phyloP scores from a whole-genome alignment of 2,329 filamentous ascomycete species.

The Verticillium nonalfalfae region DNA sequence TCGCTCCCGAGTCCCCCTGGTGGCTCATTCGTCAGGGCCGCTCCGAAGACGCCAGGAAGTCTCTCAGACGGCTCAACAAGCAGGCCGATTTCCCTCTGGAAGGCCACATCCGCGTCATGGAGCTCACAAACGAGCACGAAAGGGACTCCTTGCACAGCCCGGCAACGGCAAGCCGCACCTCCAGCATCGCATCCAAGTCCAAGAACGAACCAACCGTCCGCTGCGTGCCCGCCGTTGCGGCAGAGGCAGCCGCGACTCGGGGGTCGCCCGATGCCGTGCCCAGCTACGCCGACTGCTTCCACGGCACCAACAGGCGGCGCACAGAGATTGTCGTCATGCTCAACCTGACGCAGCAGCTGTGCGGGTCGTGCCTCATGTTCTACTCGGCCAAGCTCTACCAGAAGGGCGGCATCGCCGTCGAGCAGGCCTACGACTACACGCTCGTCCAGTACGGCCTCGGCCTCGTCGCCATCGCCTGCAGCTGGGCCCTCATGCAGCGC shows the following conservation, averaged over 20 bases:
- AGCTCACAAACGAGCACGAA: slow-evolving; percentile 28
- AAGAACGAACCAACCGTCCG: not conserved
- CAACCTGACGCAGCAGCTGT: slow-evolving; percentile 47
- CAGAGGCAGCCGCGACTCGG: not conserved
- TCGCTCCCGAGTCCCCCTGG: slow-evolving; percentile 32
- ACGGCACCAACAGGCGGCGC: slow-evolving; percentile 22
- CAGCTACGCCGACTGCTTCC: slow-evolving; percentile 26
- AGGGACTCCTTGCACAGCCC: slow-evolving; percentile 8
- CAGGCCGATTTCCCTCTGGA: slow-evolving; percentile 21
- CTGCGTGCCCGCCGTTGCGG: not conserved
- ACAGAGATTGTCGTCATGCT: slow-evolving; percentile 37
- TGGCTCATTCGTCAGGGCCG: slow-evolving; percentile 26
- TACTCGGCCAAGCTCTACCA: slow-evolving; percentile 46
- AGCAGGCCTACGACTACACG: slow-evolving; percentile 36
- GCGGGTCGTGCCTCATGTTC: slow-evolving; percentile 44
- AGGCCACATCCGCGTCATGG: slow-evolving; percentile 27
- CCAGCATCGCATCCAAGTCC: not conserved
- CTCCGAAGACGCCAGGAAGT: slow-evolving; percentile 19
- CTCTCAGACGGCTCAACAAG: slow-evolving; percentile 19
- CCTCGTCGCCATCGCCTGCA: slow-evolving; percentile 33
- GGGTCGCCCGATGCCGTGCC: slow-evolving; percentile 9
- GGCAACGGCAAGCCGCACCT: not conserved
- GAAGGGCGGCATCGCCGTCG: slow-evolving; percentile 36
- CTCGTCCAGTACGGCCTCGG: slow-evolving; percentile 32
- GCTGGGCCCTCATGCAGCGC: slow-evolving; percentile 31